Conservation (phyloP, 345 rosid genomes). For the Reutealis trisperma region DNA sequence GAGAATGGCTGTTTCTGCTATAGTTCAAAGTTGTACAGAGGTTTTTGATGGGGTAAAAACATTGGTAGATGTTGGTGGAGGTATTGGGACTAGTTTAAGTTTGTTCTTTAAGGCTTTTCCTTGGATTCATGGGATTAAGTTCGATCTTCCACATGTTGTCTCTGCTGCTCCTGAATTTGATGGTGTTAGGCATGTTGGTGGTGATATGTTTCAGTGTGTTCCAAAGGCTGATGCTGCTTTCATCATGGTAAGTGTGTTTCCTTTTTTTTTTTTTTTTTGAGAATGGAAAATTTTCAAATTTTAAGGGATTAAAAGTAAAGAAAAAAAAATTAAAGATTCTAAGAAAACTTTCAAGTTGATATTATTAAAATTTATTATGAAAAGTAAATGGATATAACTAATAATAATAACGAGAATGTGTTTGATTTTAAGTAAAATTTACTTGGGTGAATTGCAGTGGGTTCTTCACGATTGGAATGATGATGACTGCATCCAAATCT, state of each 20-base stretch:
- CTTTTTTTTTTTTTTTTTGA: too few species aligned
- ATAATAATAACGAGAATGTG: too few species aligned
- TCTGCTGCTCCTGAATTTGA: conserved; percentile 35
- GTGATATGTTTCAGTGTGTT: conserved; percentile 63
- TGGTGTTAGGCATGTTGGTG: conserved; percentile 58
- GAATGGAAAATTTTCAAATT: neutral
- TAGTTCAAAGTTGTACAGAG: conserved; percentile 42
- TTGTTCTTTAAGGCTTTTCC: conserved; percentile 59
- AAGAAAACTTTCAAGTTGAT: too few species aligned
- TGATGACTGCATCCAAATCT: conserved; percentile 57
- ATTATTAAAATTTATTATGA: too few species aligned
- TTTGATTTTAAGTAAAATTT: too few species aligned
- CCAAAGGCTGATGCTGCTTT: conserved; percentile 62
- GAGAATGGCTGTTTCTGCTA: conserved; percentile 40
- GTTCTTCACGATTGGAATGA: conserved; percentile 79
- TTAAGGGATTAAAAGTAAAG: too few species aligned
- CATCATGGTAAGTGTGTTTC: conserved; percentile 47
- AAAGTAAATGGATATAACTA: too few species aligned
- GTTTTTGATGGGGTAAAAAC: conserved; percentile 54
- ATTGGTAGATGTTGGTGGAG: conserved; percentile 78
- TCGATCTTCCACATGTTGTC: conserved; percentile 76
- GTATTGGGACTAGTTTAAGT: conserved; percentile 55
- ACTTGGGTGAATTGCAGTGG: conserved; percentile 36
- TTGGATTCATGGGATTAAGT: conserved; percentile 59
- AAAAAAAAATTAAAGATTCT: too few species aligned